phyloP scores from a whole-genome alignment of 2,329 filamentous ascomycete species.

The Clonostachys chloroleuca region DNA sequence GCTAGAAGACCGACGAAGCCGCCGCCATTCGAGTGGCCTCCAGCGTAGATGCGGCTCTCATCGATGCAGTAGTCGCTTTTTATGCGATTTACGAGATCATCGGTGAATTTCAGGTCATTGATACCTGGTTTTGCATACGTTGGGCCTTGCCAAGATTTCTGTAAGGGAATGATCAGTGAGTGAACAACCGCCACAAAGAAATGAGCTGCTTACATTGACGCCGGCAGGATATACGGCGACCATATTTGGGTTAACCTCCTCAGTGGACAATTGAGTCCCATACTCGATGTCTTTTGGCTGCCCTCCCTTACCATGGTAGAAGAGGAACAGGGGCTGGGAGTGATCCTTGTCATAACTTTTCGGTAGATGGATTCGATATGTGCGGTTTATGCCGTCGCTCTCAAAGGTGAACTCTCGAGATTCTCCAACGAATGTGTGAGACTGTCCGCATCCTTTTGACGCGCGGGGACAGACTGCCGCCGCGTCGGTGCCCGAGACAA shows the following conservation, averaged over 20 bases:
- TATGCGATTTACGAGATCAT: conserved; percentile 33
- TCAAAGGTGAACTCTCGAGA: conserved; percentile 11
- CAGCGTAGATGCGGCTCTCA: conserved; percentile 35
- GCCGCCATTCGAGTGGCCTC: conserved; percentile 40
- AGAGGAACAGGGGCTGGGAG: conserved; percentile 33
- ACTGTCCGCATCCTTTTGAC: conserved; percentile 7
- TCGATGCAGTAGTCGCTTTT: conserved; percentile 34
- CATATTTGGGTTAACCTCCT: conserved; percentile 23
- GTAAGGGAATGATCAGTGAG: neutral
- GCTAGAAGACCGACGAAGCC: conserved; percentile 41
- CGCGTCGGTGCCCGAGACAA: too few relatives aligned
- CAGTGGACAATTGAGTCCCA: conserved; percentile 19
- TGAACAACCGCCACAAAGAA: neutral
- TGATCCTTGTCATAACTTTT: conserved; percentile 22
- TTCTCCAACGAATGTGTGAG: conserved; percentile 11
- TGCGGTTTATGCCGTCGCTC: conserved; percentile 9
- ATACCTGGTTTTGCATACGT: conserved; percentile 35
- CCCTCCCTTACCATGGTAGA: conserved; percentile 31
- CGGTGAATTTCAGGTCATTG: conserved; percentile 35
- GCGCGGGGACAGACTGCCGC: too few relatives aligned
- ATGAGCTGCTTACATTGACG: conserved; percentile 17
- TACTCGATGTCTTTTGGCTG: neutral
- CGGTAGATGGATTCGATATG: conserved; percentile 13
- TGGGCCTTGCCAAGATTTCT: conserved; percentile 37
- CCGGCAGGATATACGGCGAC: conserved; percentile 41